Evolutionary conservation across 139 green algal species (phyloP), one percentile per base, ranked within the genome.

Genomic region (Chlorella sp.): DNA sequence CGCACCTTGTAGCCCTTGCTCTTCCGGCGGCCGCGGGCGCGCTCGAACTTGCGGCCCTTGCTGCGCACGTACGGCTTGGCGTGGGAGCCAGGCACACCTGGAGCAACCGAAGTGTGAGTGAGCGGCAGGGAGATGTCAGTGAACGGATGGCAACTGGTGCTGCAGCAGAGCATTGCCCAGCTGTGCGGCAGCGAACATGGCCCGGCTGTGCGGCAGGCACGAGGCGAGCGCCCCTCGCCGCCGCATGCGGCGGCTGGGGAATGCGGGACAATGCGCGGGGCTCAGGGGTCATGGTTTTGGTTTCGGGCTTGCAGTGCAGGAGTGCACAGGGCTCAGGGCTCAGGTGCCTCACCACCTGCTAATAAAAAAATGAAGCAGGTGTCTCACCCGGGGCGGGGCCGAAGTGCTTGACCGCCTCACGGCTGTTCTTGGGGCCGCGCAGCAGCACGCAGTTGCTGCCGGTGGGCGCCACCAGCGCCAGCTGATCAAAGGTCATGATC

Each of bases 21-120:
- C 77, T 95, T 96, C 69, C 97, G 92, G 89, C 97, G 93, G 86
- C 97, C 97, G 90, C 97, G 94, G 40, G 97, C 97, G 90, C 96
- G 97, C 94, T 99, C 97, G 89, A 99, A 99, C 94, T 99, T 99
- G 91, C 97, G 94, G 72, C 97, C 97, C 95, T 98, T 98, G 86
- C 86, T 76, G 73, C 96, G 94, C 69, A 99, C 96, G 87, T 98
- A 99, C 30, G 97, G 97, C 96, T 98, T 98, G 89, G 95, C 94
- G 88, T 88, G 87, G 48, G 93, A 97, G 87, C 93, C 89, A 51
- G 96, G 96, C 85, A 98, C 95, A 90, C 95, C 82, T 81, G 73
- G 58, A 67, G 2, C 34, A 3, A 36, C 51, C 1, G 1, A 43
- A 2, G 46, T 2, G 22, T 1, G 14, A 24, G 69, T 17, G 11